Evolutionary conservation across 345 rosid species (phyloP), one percentile per base, ranked within the genome.

Genomic region (Brassica juncea): DNA sequence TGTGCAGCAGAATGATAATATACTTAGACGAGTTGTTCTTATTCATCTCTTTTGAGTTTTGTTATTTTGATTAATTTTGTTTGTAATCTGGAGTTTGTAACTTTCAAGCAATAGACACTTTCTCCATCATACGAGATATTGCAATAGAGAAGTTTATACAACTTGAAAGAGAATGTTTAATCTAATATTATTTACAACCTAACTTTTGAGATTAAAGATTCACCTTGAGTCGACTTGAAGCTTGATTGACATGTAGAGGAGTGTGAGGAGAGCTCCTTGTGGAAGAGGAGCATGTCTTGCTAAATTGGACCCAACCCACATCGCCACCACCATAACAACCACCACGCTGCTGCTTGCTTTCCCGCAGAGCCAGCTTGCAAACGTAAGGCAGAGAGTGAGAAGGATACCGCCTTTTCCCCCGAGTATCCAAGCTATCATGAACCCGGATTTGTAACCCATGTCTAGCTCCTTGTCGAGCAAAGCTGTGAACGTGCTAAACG

Each of bases 301-400:
- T 60, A 92, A 84, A 85, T 83, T 85, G 27, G 94, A 86, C 14
- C 89, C 92, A 19, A 92, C 82, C 99, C 97, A 92, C 91, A 86
- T 84, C 1, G 97, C 97, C 8, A 92, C 84, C 8, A 85, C 87
- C 65, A 85, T 82, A 58, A 89, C 82, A 79, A 78, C 88, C 70
- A 92, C 92, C 2, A 87, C n/a, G 35, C 91, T 85, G 84, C 97
- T 92, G 85, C 95, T 94, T 75, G 86, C 87, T 88, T 94, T 94
- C 3, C 97, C 99, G 8, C 91, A 91, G 10, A 84, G 87, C 97
- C 99, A 92, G 68, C 97, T 92, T 21, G 97, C 91, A 47, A 92
- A 87, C 6, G 85, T 84, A 57, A 94, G 85, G 84, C 94, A 92
- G 52, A 94, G 55, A 15, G 91, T 84, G 32, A 90, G 91, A 73